A percentile compares a stretch with the other conserved stretches of the same genome.
phyloP scores from a whole-genome alignment of 140 eudicot genomes.

The Flaveria floridana region DNA sequence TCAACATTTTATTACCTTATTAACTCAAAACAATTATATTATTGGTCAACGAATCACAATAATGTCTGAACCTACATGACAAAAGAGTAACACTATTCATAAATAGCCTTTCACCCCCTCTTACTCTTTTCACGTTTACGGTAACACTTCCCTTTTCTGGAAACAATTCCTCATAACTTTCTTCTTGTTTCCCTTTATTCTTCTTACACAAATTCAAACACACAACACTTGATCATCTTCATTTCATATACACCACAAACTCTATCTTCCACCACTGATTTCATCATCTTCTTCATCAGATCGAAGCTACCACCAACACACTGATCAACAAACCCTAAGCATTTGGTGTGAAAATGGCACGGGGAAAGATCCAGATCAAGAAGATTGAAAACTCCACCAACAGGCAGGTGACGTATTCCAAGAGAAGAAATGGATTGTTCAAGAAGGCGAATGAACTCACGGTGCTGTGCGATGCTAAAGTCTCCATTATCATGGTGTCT shows the following conservation, averaged over 20 bases:
- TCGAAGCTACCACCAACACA: neutral
- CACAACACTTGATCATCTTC: constrained; percentile 4
- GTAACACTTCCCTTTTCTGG: constrained; percentile 38
- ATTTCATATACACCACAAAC: neutral
- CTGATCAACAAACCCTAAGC: neutral
- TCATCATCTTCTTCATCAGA: constrained; percentile 5
- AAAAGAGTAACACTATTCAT: constrained; percentile 26
- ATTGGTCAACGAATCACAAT: constrained; percentile 29
- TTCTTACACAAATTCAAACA: constrained; percentile 12
- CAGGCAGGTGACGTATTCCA: constrained; percentile 78
- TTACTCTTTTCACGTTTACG: constrained; percentile 32
- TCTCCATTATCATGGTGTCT: constrained; percentile 78
- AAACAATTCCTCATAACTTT: constrained; percentile 40
- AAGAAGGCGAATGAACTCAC: constrained; percentile 80
- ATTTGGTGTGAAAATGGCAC: constrained; percentile 46
- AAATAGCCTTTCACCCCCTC: constrained; percentile 23
- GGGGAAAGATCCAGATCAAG: constrained; percentile 91
- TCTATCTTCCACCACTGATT: neutral
- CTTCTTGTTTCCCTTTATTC: constrained; percentile 24
- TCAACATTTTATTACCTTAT: too few relatives aligned
- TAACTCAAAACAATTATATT: constrained; percentile 6
- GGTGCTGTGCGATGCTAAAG: constrained; percentile 81
- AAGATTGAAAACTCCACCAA: constrained; percentile 77
- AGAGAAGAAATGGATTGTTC: constrained; percentile 69
- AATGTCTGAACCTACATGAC: constrained; percentile 14